Conservation (phyloP, 169 alveolate species). For the Plasmodium knowlesi region DNA sequence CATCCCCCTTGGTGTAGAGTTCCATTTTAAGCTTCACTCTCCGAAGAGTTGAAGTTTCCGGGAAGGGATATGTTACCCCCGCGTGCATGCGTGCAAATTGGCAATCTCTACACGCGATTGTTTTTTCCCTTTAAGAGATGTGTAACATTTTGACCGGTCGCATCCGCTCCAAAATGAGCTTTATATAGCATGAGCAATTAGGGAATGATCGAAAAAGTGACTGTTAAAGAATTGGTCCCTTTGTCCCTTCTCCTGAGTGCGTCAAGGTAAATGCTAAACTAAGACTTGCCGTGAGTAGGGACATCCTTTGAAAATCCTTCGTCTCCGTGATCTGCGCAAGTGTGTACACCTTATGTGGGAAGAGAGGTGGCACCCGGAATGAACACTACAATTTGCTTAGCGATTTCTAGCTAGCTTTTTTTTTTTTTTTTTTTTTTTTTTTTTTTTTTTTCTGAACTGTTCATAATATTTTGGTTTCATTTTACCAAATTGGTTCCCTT, state of each 20-base stretch:
- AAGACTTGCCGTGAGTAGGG: neutral
- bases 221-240: neutral
- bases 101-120: neutral
- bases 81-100: neutral
- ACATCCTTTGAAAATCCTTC: neutral
- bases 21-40: neutral
- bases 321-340: neutral
- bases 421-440: neutral
- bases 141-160: neutral
- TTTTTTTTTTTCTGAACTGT: constrained; percentile 17
- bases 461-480: neutral
- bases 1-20: neutral
- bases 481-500: neutral
- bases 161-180: neutral
- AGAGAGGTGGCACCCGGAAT: neutral
- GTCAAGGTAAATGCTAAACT: neutral
- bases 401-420: neutral
- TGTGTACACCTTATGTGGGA: neutral
- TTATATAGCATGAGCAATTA: neutral
- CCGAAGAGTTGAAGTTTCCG: neutral
- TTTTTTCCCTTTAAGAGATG: neutral
- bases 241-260: neutral
- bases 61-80: neutral
- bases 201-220: neutral
- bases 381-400: neutral